A percentile compares a stretch with the other conserved stretches of the same genome.
Conservation (phyloP, 176 grass and related monocot genomes). For the Phoenix dactylifera region DNA sequence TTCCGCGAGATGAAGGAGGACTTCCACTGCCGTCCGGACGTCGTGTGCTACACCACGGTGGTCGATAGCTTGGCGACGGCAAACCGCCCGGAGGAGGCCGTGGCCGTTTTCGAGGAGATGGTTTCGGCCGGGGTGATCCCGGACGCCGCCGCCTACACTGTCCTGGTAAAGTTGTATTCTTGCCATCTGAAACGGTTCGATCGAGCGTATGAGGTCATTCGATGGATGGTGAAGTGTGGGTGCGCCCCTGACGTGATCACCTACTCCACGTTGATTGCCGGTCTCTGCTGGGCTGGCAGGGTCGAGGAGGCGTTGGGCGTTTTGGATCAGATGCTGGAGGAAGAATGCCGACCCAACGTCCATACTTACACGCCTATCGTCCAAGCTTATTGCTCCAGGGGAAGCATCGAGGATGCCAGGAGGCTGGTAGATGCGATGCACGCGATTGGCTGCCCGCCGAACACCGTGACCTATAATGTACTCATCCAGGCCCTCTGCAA, state of each 20-base stretch:
- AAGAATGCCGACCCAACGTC: constrained; percentile 60
- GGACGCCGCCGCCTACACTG: constrained; percentile 49
- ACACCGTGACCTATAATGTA: constrained; percentile 67
- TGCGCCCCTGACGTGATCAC: constrained; percentile 62
- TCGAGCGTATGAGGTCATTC: constrained; percentile 54
- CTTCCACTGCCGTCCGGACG: constrained; percentile 42
- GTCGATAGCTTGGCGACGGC: constrained; percentile 36
- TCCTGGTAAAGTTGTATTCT: constrained; percentile 66
- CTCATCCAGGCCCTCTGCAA: constrained; percentile 66
- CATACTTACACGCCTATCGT: constrained; percentile 76
- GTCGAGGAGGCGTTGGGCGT: constrained; percentile 70
- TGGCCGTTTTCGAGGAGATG: constrained; percentile 55
- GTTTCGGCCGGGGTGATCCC: constrained; percentile 26
- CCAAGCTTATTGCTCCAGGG: constrained; percentile 44
- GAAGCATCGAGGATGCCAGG: constrained; percentile 49
- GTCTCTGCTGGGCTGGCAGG: constrained; percentile 51
- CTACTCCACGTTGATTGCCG: constrained; percentile 67
- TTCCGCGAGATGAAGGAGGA: constrained; percentile 75
- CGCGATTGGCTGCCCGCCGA: constrained; percentile 40
- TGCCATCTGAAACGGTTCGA: constrained; percentile 44
- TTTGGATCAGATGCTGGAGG: constrained; percentile 75
- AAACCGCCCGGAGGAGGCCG: constrained; percentile 22
- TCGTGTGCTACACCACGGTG: constrained; percentile 68
- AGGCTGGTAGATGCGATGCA: constrained; percentile 50
- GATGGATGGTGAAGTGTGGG: constrained; percentile 39